Evolutionary conservation across 768 basidiomycete species (phyloP).

Genomic region (Nidularia sp.): DNA sequence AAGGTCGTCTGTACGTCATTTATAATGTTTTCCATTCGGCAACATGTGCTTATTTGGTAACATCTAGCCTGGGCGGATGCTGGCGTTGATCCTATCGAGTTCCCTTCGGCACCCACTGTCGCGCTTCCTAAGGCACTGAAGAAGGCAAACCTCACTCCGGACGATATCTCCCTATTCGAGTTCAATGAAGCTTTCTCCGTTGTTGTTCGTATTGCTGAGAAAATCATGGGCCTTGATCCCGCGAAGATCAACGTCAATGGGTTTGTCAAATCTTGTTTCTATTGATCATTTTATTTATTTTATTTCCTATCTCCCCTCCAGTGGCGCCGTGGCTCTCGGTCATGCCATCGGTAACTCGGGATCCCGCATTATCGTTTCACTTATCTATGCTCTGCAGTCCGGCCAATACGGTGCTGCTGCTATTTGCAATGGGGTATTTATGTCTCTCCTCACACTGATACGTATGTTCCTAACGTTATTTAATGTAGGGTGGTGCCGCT

Average conservation of each 20-base stretch:
- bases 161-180: slow-evolving; percentile 91
- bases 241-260: slow-evolving; percentile 89
- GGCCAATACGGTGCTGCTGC: slow-evolving; percentile 95
- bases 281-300: slow-evolving; percentile 8
- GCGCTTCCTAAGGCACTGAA: slow-evolving; percentile 87
- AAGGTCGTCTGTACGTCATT: slow-evolving; percentile 80
- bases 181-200: slow-evolving; percentile 98
- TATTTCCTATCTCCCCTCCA: slow-evolving; percentile 23
- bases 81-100: slow-evolving; percentile 95
- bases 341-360: slow-evolving; percentile 97
- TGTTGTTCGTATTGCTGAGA: slow-evolving; percentile 87
- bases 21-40: slow-evolving; percentile 4
- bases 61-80: slow-evolving; percentile 89
- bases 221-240: slow-evolving; percentile 78
- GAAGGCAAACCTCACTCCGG: slow-evolving; percentile 75
- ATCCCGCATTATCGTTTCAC: slow-evolving; percentile 88
- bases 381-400: slow-evolving; percentile 85
- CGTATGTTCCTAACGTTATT: slow-evolving; percentile 10
- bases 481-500: slow-evolving; percentile 79
- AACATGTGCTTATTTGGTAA: slow-evolving; percentile 5
- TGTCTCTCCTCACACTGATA: neutral
- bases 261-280: slow-evolving; percentile 27
- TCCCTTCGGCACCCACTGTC: slow-evolving; percentile 91
- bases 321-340: slow-evolving; percentile 94
- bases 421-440: slow-evolving; percentile 92